Evolutionary conservation across 2,329 filamentous ascomycete genomes (phyloP).

Genomic region (Pyricularia grisea): DNA sequence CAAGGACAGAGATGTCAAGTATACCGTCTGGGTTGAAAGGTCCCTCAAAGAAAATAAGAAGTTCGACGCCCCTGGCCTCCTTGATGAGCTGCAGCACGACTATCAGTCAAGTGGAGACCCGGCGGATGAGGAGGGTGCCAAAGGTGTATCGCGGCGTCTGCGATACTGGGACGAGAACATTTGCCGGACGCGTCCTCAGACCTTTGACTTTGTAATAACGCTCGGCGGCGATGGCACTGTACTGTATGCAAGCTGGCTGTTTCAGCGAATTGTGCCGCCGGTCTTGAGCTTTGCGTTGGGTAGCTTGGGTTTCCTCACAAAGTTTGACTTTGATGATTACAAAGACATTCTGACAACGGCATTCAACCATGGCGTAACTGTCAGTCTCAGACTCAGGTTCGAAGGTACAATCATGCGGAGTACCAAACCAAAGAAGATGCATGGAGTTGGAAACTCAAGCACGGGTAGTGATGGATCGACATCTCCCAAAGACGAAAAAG

Average conservation of each 20-base stretch:
- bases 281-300: conserved; percentile 87
- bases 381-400: conserved; percentile 80
- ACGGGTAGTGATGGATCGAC: conserved; percentile 7
- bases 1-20: conserved; percentile 54
- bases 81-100: conserved; percentile 46
- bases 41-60: conserved; percentile 59
- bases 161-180: conserved; percentile 78
- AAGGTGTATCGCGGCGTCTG: conserved; percentile 42
- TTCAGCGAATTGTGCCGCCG: conserved; percentile 89
- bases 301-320: conserved; percentile 89
- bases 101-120: conserved; percentile 21
- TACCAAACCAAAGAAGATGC: conserved; percentile 33
- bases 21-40: conserved; percentile 77
- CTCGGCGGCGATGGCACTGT: conserved; percentile 95
- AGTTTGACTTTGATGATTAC: conserved; percentile 83
- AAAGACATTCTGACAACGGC: conserved; percentile 58
- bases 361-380: conserved; percentile 76
- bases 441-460: conserved; percentile 4
- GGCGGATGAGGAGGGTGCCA: conserved; percentile 25
- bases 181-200: conserved; percentile 68
- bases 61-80: conserved; percentile 64
- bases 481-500: not conserved
- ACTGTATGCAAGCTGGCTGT: conserved; percentile 91
- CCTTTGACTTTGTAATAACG: conserved; percentile 89
- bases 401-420: conserved; percentile 91